Conservation (phyloP, 225 moss, liverwort and hornwort genomes). For the Physcomitrellopsis africana region DNA sequence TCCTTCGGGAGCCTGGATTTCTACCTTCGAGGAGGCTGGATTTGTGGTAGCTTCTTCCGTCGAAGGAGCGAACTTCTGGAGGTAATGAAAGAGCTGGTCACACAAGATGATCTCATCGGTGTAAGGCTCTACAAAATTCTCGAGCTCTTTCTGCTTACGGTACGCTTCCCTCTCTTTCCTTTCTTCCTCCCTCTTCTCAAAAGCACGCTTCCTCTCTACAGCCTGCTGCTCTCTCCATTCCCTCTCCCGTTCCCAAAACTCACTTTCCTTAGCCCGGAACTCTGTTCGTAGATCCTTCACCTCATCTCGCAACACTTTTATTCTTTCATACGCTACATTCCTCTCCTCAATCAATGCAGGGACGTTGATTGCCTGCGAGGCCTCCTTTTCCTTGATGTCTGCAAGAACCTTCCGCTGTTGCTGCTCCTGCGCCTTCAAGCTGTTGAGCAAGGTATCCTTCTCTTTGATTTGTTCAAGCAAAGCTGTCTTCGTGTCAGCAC, state of each 20-base stretch:
- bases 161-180: constrained; percentile 80
- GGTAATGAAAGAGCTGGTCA: constrained; percentile 85
- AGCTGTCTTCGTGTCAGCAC: constrained; percentile 55
- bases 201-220: constrained; percentile 68
- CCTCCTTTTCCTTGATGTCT: constrained; percentile 70
- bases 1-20: constrained; percentile 82
- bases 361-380: constrained; percentile 64
- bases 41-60: constrained; percentile 48
- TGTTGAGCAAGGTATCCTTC: constrained; percentile 63
- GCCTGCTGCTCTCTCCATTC: constrained; percentile 83
- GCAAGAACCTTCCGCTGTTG: constrained; percentile 62
- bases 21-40: constrained; percentile 58
- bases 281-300: constrained; percentile 67
- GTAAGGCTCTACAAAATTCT: constrained; percentile 94
- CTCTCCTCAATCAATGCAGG: constrained; percentile 70
- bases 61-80: constrained; percentile 70
- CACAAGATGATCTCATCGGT: constrained; percentile 92
- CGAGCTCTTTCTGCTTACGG: constrained; percentile 82
- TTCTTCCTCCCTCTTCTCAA: constrained; percentile 87
- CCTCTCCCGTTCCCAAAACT: constrained; percentile 78
- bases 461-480: constrained; percentile 68
- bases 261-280: constrained; percentile 73
- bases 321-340: constrained; percentile 69
- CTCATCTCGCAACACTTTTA: constrained; percentile 66
- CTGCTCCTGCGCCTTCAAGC: constrained; percentile 70